These are phyloP conservation scores for Tylopilus sp. DNA, from an alignment of 768 basidiomycete genomes.

Conservation along the genomic window DNA sequence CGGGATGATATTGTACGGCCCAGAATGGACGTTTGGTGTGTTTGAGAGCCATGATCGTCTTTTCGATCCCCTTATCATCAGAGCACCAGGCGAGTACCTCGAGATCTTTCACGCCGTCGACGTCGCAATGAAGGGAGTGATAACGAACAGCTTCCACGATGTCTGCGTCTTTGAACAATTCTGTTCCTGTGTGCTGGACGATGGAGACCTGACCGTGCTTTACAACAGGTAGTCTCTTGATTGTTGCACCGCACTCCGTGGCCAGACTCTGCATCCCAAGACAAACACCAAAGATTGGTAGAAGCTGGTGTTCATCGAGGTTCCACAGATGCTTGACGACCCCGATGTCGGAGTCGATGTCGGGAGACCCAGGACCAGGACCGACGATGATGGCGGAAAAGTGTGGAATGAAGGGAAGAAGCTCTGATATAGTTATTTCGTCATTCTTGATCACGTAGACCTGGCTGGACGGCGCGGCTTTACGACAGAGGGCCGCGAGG, in stretches of 20 bases:
- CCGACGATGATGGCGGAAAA: conserved; percentile 74
- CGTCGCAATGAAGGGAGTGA: conserved; percentile 70
- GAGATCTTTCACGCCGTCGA: conserved; percentile 44
- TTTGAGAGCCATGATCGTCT: conserved; percentile 69
- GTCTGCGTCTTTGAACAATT: conserved; percentile 59
- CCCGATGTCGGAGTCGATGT: conserved; percentile 58
- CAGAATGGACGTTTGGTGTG: conserved; percentile 70
- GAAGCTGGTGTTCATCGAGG: conserved; percentile 42
- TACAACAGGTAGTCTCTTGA: conserved; percentile 62
- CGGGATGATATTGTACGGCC: conserved; percentile 90
- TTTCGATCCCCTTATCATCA: conserved; percentile 63
- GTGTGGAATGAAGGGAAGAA: conserved; percentile 50
- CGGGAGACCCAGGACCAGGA: conserved; percentile 79
- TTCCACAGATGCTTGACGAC: conserved; percentile 71
- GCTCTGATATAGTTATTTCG: conserved; percentile 43
- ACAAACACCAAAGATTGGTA: conserved; percentile 83
- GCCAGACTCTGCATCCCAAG: conserved; percentile 78
- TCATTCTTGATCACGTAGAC: conserved; percentile 78
- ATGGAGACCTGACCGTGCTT: conserved; percentile 76
- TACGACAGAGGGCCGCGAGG: conserved; percentile 67
- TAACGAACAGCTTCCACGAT: conserved; percentile 67
- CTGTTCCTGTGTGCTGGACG: conserved; percentile 54
- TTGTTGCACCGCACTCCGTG: conserved; percentile 55
- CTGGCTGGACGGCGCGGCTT: conserved; percentile 55
- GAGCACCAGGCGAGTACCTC: conserved; percentile 75